phyloP scores from a whole-genome alignment of 2,329 filamentous ascomycete genomes.

The Fusarium sp. region DNA sequence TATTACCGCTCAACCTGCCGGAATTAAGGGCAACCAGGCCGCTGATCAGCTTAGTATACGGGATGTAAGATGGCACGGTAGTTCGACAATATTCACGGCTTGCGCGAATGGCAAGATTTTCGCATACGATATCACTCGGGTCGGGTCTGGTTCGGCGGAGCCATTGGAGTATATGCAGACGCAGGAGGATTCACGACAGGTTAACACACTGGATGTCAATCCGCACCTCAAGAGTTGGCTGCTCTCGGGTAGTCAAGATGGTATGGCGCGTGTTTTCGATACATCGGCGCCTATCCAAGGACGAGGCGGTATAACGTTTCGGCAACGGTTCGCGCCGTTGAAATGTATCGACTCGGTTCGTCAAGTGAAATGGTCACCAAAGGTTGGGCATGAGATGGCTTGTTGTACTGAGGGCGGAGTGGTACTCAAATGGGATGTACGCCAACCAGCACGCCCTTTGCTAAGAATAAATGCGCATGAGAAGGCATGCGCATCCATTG shows the following conservation, averaged over 20 bases:
- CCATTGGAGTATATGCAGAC: constrained; percentile 68
- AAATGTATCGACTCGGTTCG: constrained; percentile 61
- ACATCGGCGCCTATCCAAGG: constrained; percentile 61
- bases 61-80: constrained; percentile 69
- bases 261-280: constrained; percentile 71
- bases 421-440: constrained; percentile 73
- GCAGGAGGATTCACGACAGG: constrained; percentile 71
- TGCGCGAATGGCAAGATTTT: constrained; percentile 74
- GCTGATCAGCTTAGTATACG: constrained; percentile 72
- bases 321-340: constrained; percentile 57
- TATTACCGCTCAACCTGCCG: constrained; percentile 61
- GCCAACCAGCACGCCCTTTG: constrained; percentile 64
- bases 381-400: constrained; percentile 70
- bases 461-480: constrained; percentile 72
- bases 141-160: constrained; percentile 57
- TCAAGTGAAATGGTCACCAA: constrained; percentile 74
- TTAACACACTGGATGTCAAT: constrained; percentile 73
- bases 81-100: constrained; percentile 69
- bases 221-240: constrained; percentile 68
- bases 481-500: constrained; percentile 68
- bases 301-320: constrained; percentile 63
- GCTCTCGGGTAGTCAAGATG: constrained; percentile 73
- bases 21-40: constrained; percentile 54
- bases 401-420: constrained; percentile 72
- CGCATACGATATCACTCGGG: constrained; percentile 68